These are phyloP conservation scores for Naganishia albida DNA, from an alignment of 1,284 basidiomycete genomes.

Conservation along the genomic window DNA sequence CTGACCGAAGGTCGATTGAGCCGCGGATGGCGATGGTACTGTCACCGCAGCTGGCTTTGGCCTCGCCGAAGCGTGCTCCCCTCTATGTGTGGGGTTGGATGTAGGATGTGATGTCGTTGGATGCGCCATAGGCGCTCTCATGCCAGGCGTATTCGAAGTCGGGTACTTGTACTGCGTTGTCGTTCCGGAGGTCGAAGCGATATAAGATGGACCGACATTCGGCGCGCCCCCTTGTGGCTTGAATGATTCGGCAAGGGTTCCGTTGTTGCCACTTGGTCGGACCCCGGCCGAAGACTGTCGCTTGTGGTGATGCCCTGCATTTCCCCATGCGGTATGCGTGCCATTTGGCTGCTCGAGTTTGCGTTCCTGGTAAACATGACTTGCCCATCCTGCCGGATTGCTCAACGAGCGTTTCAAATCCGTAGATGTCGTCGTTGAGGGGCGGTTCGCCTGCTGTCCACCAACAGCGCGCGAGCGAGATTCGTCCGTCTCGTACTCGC, in stretches of 20 bases:
- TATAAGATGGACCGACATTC: too few relatives aligned
- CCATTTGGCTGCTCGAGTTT: background rate
- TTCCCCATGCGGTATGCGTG: background rate
- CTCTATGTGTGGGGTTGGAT: background rate
- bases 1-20: background rate
- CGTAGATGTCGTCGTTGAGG: background rate
- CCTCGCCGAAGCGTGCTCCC: background rate
- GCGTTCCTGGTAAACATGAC: background rate
- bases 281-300: too few relatives aligned
- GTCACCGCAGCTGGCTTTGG: background rate
- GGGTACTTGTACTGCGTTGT: background rate
- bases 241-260: too few relatives aligned
- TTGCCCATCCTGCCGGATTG: slow-evolving; percentile 18
- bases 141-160: background rate
- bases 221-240: too few relatives aligned
- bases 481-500: background rate
- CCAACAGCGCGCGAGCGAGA: background rate
- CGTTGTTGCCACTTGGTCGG: too few relatives aligned
- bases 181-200: too few relatives aligned
- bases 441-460: background rate
- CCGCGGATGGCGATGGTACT: too few relatives aligned
- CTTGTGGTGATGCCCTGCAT: too few relatives aligned
- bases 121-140: background rate
- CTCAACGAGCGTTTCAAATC: background rate
- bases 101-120: background rate